A percentile compares a stretch with the other conserved stretches of the same genome.
phyloP scores from a whole-genome alignment of 805 yeast species.

The Saturnispora quitensis region DNA sequence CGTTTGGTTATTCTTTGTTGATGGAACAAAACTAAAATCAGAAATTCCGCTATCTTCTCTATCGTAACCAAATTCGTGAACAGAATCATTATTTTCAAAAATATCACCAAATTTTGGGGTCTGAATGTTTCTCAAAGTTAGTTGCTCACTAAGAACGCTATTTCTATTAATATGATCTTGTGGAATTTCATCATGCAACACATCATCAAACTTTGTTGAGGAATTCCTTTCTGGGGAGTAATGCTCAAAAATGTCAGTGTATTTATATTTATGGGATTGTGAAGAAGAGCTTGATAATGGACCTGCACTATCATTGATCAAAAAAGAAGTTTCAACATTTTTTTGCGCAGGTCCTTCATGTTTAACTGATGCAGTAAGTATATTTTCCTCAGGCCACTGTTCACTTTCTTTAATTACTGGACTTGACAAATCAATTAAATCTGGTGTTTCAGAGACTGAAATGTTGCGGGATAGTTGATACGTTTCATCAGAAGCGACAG shows the following conservation, averaged over 20 bases:
- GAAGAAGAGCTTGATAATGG: neutral
- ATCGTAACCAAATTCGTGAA: conserved; percentile 24
- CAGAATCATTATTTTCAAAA: conserved; percentile 7
- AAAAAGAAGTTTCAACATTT: neutral
- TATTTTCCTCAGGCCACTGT: neutral
- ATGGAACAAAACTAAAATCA: conserved; percentile 11
- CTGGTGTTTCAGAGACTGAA: conserved; percentile 13
- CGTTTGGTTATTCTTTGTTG: neutral
- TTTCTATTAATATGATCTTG: neutral
- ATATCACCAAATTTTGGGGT: conserved; percentile 3
- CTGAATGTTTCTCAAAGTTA: neutral
- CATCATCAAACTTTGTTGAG: neutral
- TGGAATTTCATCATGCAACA: neutral
- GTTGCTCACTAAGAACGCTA: neutral
- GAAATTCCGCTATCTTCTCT: conserved; percentile 13
- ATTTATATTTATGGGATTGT: neutral
- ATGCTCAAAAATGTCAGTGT: conserved; percentile 12
- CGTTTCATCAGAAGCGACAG: conserved; percentile 16
- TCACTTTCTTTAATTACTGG: conserved; percentile 12
- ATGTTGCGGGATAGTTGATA: conserved; percentile 1
- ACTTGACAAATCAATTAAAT: conserved; percentile 24
- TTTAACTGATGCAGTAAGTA: neutral
- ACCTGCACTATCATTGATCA: neutral
- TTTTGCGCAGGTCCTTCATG: neutral
- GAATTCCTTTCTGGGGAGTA: conserved; percentile 6